Conservation (phyloP, 1,284 basidiomycete species). For the Leucoagaricus sp. region DNA sequence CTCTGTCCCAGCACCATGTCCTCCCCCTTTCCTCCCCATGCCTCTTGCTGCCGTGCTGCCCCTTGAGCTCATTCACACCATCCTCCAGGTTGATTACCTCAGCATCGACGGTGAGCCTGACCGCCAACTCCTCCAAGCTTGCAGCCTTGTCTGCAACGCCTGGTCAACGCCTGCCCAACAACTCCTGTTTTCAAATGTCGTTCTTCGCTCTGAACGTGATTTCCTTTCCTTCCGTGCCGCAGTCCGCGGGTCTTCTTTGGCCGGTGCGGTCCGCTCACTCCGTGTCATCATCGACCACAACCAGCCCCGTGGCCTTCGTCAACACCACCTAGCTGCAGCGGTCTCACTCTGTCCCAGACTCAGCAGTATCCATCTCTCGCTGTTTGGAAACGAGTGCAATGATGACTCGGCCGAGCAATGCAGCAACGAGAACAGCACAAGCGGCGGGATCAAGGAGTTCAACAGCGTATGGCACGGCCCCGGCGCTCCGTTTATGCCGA, state of each 20-base stretch:
- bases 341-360: constrained; percentile 61
- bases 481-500: constrained; percentile 50
- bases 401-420: constrained; percentile 44
- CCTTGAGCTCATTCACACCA: constrained; percentile 59
- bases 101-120: constrained; percentile 20
- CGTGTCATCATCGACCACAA: constrained; percentile 63
- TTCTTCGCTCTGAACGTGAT: constrained; percentile 50
- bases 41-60: constrained; percentile 38
- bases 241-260: constrained; percentile 45
- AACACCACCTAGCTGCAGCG: constrained; percentile 56
- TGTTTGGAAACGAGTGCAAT: constrained; percentile 48
- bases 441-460: not conserved
- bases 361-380: constrained; percentile 51
- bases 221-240: constrained; percentile 56
- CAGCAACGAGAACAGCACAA: not conserved
- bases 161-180: constrained; percentile 66
- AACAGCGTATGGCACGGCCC: constrained; percentile 42
- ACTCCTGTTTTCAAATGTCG: constrained; percentile 59
- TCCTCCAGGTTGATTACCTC: constrained; percentile 55
- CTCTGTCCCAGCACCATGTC: not conserved
- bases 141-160: constrained; percentile 60
- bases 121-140: constrained; percentile 47
- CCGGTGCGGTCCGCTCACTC: constrained; percentile 53
- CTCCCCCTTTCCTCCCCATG: constrained; percentile 11
- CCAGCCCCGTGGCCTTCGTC: constrained; percentile 58